Percentiles rank a stretch among this genome's conserved stretches.
phyloP scores from a whole-genome alignment of 352 stramenopile species.

The Phytophthora nicotianae region DNA sequence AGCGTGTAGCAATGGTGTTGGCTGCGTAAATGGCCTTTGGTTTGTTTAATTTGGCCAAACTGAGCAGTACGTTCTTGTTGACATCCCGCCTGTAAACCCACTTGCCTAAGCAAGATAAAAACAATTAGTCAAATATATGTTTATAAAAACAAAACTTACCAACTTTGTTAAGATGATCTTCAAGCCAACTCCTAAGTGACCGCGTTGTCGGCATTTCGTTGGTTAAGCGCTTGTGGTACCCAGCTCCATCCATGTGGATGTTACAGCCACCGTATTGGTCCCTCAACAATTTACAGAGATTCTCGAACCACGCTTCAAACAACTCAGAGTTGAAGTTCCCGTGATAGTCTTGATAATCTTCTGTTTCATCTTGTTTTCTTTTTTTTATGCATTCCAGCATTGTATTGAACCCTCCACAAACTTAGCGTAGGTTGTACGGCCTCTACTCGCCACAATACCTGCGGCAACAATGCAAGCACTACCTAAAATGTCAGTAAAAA shows the following conservation, averaged over 20 bases:
- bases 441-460: background rate
- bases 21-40: too few species aligned
- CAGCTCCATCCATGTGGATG: background rate
- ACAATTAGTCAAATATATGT: background rate
- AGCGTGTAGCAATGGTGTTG: background rate
- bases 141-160: background rate
- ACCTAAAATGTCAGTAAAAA: background rate
- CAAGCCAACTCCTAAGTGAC: background rate
- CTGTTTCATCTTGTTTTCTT: background rate
- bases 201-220: background rate
- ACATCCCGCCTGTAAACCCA: background rate
- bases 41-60: background rate
- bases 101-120: background rate
- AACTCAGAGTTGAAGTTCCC: background rate
- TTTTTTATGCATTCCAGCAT: slow-evolving; percentile 7
- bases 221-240: background rate
- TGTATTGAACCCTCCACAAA: slow-evolving; percentile 12
- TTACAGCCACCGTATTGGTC: background rate
- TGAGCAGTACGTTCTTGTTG: background rate
- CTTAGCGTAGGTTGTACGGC: background rate
- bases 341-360: background rate
- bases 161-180: background rate
- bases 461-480: slow-evolving; percentile 12
- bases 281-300: background rate
- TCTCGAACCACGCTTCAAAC: background rate